These are phyloP conservation scores for Zoysia matrella DNA, from an alignment of 202 grass and related monocot genomes.

Conservation along the genomic window DNA sequence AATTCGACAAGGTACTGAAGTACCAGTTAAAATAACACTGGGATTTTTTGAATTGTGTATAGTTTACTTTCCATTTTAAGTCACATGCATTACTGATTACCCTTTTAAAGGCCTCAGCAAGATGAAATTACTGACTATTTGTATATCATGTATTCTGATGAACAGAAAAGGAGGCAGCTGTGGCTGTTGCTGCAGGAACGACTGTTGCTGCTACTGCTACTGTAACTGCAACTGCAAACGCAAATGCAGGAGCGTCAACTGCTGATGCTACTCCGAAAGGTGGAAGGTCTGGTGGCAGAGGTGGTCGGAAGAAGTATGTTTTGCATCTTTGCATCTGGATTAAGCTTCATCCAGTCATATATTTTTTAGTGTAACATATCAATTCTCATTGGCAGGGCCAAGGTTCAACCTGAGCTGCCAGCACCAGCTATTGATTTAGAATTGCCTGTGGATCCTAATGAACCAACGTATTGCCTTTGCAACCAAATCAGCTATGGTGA, in stretches of 20 bases:
- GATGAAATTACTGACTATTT: slow-evolving; percentile 5
- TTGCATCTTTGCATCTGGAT: neutral
- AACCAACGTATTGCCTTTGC: slow-evolving; percentile 92
- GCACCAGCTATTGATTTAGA: slow-evolving; percentile 76
- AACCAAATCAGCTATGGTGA: slow-evolving; percentile 96
- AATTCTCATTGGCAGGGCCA: slow-evolving; percentile 54
- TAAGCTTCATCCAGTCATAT: slow-evolving; percentile 16
- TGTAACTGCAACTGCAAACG: slow-evolving; percentile 38
- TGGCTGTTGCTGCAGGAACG: slow-evolving; percentile 20
- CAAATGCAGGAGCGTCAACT: slow-evolving; percentile 45
- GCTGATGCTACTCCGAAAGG: slow-evolving; percentile 51
- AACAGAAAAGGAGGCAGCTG: slow-evolving; percentile 63
- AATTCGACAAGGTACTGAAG: slow-evolving; percentile 58
- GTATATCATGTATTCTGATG: slow-evolving; percentile 23
- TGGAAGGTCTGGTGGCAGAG: slow-evolving; percentile 75
- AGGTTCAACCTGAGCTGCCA: slow-evolving; percentile 22
- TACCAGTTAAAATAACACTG: neutral
- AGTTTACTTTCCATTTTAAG: neutral
- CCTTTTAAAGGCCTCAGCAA: neutral
- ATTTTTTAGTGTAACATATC: slow-evolving; percentile 9
- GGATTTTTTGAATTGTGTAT: slow-evolving; percentile 1
- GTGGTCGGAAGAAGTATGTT: slow-evolving; percentile 92
- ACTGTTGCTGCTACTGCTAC: slow-evolving; percentile 26
- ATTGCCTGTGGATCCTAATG: slow-evolving; percentile 94
- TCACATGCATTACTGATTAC: slow-evolving; percentile 5